Percentiles rank a stretch among this genome's conserved stretches.
Conservation (phyloP, 208 protist species). For the Wallacemonas sp. region DNA sequence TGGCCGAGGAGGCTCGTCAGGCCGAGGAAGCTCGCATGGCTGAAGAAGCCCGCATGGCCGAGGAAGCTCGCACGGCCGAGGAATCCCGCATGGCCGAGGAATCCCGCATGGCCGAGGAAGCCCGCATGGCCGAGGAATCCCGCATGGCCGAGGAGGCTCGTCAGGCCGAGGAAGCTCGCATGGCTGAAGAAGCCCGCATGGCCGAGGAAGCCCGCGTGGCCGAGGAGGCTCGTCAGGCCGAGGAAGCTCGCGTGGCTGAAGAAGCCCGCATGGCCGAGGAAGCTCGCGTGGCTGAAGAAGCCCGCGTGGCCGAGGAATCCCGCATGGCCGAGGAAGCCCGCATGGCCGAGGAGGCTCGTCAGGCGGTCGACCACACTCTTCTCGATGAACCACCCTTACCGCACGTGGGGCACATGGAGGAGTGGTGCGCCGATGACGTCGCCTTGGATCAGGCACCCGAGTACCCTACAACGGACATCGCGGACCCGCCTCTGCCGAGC, state of each 20-base stretch:
- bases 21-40: constrained; percentile 28
- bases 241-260: not conserved
- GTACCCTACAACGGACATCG: not conserved
- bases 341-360: not conserved
- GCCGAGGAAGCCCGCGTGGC: not conserved
- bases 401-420: too few species aligned
- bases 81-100: constrained; percentile 13
- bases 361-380: not conserved
- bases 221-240: not conserved
- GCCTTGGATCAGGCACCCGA: not conserved
- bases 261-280: constrained; percentile 10
- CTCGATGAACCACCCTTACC: too few species aligned
- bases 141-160: constrained; percentile 10
- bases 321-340: constrained; percentile 6
- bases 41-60: constrained; percentile 1
- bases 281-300: not conserved
- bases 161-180: not conserved
- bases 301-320: not conserved
- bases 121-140: constrained; percentile 12
- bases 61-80: constrained; percentile 21
- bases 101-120: not conserved
- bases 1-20: constrained; percentile 19
- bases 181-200: not conserved
- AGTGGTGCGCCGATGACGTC: not conserved
- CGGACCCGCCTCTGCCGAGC: not conserved